phyloP scores from a whole-genome alignment of 352 stramenopile species.

The Globisporangium nodosum region DNA sequence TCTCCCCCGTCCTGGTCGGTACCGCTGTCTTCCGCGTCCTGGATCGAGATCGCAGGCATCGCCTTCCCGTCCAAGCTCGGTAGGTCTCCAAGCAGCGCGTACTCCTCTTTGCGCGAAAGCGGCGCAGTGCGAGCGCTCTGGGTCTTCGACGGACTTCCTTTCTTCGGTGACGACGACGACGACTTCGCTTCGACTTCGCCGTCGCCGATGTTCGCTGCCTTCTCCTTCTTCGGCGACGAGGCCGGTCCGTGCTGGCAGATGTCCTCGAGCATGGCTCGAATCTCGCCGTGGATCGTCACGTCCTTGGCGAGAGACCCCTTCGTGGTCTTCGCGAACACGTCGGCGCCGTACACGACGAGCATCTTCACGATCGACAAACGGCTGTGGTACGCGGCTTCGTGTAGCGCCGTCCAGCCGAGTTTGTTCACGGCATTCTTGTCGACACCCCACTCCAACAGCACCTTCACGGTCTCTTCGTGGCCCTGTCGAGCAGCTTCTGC shows the following conservation, averaged over 20 bases:
- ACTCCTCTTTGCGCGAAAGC: conserved; percentile 78
- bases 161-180: conserved; percentile 17
- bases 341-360: conserved; percentile 70
- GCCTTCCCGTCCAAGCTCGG: conserved; percentile 37
- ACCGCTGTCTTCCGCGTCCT: conserved; percentile 25
- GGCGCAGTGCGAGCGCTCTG: conserved; percentile 11
- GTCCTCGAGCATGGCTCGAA: conserved; percentile 72
- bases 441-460: conserved; percentile 73
- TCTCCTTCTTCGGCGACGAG: conserved; percentile 23
- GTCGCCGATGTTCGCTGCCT: neutral
- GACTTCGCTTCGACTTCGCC: conserved; percentile 8
- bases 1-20: conserved; percentile 22
- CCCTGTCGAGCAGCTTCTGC: conserved; percentile 70
- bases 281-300: conserved; percentile 75
- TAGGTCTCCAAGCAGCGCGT: conserved; percentile 69
- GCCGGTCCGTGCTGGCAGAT: conserved; percentile 34
- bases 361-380: conserved; percentile 67
- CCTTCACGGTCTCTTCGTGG: conserved; percentile 52
- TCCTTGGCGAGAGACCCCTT: conserved; percentile 66
- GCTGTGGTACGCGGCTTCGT: conserved; percentile 77
- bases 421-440: conserved; percentile 75
- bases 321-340: conserved; percentile 58
- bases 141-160: conserved; percentile 27
- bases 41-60: conserved; percentile 43
- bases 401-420: conserved; percentile 72